Conservation (phyloP, 2,329 filamentous ascomycete species). For the Lachnellula cervina region DNA sequence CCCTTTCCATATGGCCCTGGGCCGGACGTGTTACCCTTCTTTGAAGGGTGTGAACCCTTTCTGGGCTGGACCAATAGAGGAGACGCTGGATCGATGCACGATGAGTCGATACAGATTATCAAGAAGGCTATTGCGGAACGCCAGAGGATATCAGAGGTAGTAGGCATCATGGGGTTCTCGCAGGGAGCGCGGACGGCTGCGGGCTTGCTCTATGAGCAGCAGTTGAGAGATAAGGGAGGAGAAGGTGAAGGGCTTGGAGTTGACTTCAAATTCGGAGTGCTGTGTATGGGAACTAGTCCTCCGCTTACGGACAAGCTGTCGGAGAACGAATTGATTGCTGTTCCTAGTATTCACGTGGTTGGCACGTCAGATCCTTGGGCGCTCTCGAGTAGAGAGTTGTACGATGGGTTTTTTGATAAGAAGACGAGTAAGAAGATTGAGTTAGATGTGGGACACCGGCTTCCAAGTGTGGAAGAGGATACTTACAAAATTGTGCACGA, state of each 20-base stretch:
- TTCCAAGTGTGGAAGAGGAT: conserved; percentile 18
- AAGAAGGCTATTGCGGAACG: not conserved
- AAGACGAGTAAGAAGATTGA: conserved; percentile 15
- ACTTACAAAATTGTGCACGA: conserved; percentile 19
- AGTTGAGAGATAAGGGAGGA: conserved; percentile 33
- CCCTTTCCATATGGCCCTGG: conserved; percentile 10
- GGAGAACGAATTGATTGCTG: conserved; percentile 10
- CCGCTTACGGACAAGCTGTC: conserved; percentile 12
- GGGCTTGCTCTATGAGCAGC: conserved; percentile 57
- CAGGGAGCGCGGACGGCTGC: conserved; percentile 60
- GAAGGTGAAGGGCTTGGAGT: not conserved
- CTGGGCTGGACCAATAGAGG: conserved; percentile 9
- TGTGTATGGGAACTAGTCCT: conserved; percentile 16
- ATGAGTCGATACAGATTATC: conserved; percentile 1
- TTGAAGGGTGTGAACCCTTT: conserved; percentile 15
- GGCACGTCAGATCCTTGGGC: conserved; percentile 22
- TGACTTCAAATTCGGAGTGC: conserved; percentile 20
- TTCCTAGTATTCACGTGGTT: conserved; percentile 22
- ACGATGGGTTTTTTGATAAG: conserved; percentile 13
- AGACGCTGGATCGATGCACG: conserved; percentile 3
- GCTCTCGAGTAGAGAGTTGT: conserved; percentile 14
- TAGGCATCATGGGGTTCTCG: conserved; percentile 60
- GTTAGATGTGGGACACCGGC: conserved; percentile 21
- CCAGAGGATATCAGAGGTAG: conserved; percentile 31
- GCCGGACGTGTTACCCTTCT: conserved; percentile 15